A percentile compares a stretch with the other conserved stretches of the same genome.
phyloP scores from a whole-genome alignment of 1,284 basidiomycete species.

The Trametes polyzona region DNA sequence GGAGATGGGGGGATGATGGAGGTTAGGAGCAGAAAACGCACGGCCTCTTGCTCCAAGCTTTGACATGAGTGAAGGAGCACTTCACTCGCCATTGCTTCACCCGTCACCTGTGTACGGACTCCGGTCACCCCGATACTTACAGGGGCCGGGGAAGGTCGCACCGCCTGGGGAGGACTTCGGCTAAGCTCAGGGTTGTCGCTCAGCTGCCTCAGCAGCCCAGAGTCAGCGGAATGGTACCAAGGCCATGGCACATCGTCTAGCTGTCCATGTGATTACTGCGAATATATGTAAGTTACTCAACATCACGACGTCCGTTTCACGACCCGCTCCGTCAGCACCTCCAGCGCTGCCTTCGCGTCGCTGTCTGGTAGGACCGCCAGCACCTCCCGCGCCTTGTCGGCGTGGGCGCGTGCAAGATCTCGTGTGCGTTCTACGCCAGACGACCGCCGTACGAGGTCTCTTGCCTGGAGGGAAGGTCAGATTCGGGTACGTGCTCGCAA shows the following conservation, averaged over 20 bases:
- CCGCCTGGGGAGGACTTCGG: not conserved
- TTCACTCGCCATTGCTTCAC: slow-evolving; percentile 1
- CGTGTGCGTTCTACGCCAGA: slow-evolving; percentile 83
- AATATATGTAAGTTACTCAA: slow-evolving; percentile 20
- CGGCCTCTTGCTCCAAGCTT: no score
- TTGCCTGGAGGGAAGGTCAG: slow-evolving; percentile 55
- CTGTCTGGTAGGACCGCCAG: slow-evolving; percentile 81
- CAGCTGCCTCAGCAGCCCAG: not conserved
- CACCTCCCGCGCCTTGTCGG: slow-evolving; percentile 75
- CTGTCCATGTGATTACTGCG: slow-evolving; percentile 25
- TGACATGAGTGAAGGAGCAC: not conserved
- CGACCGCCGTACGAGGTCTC: slow-evolving; percentile 73
- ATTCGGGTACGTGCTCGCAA: not conserved
- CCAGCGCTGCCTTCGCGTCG: slow-evolving; percentile 77
- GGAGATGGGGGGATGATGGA: not conserved
- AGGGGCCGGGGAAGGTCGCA: not conserved
- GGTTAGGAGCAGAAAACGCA: not conserved
- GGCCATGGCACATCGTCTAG: slow-evolving; percentile 17
- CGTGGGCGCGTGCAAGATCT: slow-evolving; percentile 79
- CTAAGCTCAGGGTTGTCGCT: slow-evolving; percentile 8
- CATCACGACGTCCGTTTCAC: slow-evolving; percentile 58
- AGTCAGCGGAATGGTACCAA: slow-evolving; percentile 5
- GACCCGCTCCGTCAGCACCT: slow-evolving; percentile 64
- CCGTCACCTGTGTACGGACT: slow-evolving; percentile 6
- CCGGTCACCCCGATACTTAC: slow-evolving; percentile 4